phyloP scores from a whole-genome alignment of 345 rosid genomes.

The Boechera stricta region DNA sequence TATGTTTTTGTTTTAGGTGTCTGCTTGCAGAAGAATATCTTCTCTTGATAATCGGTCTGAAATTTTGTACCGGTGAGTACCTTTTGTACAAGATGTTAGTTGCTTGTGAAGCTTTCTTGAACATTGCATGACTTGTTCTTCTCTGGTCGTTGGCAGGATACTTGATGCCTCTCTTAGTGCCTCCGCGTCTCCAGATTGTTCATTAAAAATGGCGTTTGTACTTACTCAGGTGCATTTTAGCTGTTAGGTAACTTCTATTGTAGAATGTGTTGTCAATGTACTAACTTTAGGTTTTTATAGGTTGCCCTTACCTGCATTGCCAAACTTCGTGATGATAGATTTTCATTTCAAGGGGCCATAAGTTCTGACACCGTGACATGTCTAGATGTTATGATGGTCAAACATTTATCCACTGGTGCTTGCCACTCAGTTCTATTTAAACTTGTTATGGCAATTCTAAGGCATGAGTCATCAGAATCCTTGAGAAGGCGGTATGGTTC shows the following conservation, averaged over 20 bases:
- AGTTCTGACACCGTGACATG: constrained; percentile 77
- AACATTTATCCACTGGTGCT: constrained; percentile 89
- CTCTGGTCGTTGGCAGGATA: constrained; percentile 60
- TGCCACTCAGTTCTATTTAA: constrained; percentile 84
- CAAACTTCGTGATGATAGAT: constrained; percentile 88
- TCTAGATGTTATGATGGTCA: constrained; percentile 81
- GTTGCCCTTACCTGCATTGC: constrained; percentile 99
- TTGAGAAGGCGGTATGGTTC: constrained; percentile 87
- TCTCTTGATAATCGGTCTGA: constrained; percentile 76
- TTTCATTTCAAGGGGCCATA: constrained; percentile 63
- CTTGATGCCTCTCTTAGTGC: constrained; percentile 91
- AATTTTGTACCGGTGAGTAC: constrained; percentile 74
- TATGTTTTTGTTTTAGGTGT: constrained; percentile 54
- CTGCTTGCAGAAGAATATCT: constrained; percentile 81
- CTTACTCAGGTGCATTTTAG: constrained; percentile 68
- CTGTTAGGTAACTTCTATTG: constrained; percentile 3
- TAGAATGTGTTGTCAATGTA: constrained; percentile 5
- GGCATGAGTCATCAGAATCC: constrained; percentile 93
- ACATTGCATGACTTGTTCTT: constrained; percentile 41
- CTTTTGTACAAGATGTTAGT: constrained; percentile 22
- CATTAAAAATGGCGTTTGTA: constrained; percentile 86
- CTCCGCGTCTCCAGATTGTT: constrained; percentile 95
- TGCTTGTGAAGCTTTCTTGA: constrained; percentile 24
- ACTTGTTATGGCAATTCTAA: constrained; percentile 81
- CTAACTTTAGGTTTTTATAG: constrained; percentile 50